Evolutionary conservation across 176 grass and related monocot species (phyloP).

Genomic region (Juncus effusus): DNA sequence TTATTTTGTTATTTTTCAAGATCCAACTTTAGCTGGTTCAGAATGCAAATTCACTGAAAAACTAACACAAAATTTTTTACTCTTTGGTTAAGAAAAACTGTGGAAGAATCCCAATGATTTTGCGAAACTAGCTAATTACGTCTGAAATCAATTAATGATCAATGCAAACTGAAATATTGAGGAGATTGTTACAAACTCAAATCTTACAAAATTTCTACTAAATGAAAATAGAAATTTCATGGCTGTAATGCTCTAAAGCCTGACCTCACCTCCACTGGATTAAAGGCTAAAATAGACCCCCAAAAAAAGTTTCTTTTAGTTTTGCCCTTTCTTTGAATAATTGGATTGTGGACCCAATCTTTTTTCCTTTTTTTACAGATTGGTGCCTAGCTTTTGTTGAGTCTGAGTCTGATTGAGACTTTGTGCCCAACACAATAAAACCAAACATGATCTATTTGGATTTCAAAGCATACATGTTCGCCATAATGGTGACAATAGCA

Average conservation of each 20-base stretch:
- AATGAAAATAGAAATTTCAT: too few species aligned
- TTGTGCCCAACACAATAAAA: background rate
- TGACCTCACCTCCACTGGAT: conserved; percentile 18
- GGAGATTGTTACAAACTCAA: too few species aligned
- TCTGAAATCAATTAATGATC: too few species aligned
- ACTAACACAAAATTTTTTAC: background rate
- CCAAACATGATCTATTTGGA: conserved; percentile 33
- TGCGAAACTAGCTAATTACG: too few species aligned
- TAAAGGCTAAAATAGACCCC: background rate
- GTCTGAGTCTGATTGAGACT: background rate
- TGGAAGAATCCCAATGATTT: too few species aligned
- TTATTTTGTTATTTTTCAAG: conserved; percentile 2
- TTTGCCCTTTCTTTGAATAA: too few species aligned
- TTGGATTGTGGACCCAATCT: too few species aligned
- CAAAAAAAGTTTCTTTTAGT: too few species aligned
- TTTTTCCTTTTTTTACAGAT: background rate
- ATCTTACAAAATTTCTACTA: too few species aligned
- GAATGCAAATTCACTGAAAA: background rate
- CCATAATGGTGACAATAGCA: conserved; percentile 51
- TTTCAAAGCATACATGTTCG: conserved; percentile 42
- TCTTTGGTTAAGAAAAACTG: background rate
- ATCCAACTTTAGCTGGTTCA: background rate
- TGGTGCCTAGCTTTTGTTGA: conserved; percentile 14
- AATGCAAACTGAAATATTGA: too few species aligned
- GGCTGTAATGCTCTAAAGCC: background rate